These are phyloP conservation scores for Cystobasidiaceae sp. DNA, from an alignment of 1,284 basidiomycete genomes.

Conservation along the genomic window DNA sequence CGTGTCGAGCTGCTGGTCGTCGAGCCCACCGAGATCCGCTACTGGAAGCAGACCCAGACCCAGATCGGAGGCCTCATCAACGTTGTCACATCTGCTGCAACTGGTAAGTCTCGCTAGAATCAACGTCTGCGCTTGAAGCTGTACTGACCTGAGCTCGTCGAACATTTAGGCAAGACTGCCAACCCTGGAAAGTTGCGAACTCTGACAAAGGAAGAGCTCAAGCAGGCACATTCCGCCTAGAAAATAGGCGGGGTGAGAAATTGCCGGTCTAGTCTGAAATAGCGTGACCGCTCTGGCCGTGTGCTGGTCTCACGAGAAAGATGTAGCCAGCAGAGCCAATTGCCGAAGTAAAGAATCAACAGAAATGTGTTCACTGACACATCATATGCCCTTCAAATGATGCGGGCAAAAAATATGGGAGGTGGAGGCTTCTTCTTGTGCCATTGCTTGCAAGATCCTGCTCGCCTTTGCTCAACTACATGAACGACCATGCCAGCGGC, in stretches of 20 bases:
- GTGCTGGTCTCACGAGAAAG: too few relatives aligned
- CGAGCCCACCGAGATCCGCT: constrained; percentile 20
- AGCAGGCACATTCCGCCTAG: constrained; percentile 17
- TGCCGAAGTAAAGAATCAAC: background rate
- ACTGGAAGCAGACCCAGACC: constrained; percentile 20
- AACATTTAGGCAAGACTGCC: constrained; percentile 26
- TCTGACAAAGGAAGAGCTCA: constrained; percentile 22
- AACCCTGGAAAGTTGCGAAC: constrained; percentile 22
- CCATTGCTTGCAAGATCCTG: too few relatives aligned
- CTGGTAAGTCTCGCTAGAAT: background rate
- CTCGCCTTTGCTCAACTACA: too few relatives aligned
- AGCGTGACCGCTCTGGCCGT: background rate
- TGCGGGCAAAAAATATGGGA: too few relatives aligned
- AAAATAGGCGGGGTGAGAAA: background rate
- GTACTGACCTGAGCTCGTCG: background rate
- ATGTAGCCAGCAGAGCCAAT: background rate
- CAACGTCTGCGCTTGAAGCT: background rate
- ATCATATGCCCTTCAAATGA: too few relatives aligned
- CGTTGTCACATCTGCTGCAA: constrained; percentile 18
- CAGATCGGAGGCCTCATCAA: constrained; percentile 9
- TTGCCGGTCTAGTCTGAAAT: background rate
- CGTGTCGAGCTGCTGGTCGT: constrained; percentile 23
- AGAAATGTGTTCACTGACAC: background rate
- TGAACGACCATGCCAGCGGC: background rate
- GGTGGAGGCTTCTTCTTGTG: too few relatives aligned